Evolutionary conservation across 371 early-diverging fungal species (phyloP).

Genomic region (Umbelopsis sp.): DNA sequence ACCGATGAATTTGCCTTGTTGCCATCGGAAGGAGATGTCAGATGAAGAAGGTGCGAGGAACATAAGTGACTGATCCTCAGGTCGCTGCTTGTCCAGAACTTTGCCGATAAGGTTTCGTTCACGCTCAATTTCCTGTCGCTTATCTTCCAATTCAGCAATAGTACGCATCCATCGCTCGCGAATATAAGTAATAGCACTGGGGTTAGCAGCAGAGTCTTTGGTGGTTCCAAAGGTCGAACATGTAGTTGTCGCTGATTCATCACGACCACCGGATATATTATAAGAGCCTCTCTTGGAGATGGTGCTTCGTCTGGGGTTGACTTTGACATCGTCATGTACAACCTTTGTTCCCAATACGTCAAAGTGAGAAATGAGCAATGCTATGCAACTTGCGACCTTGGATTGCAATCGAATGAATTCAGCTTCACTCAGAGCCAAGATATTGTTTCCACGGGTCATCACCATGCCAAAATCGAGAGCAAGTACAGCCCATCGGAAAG

Average conservation of each 20-base stretch:
- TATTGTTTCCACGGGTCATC: conserved; percentile 76
- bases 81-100: conserved; percentile 76
- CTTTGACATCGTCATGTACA: conserved; percentile 55
- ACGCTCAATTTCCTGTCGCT: conserved; percentile 53
- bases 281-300: conserved; percentile 45
- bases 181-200: conserved; percentile 46
- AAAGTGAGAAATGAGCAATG: conserved; percentile 80
- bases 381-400: conserved; percentile 80
- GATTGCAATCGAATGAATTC: conserved; percentile 75
- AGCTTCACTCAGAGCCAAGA: conserved; percentile 65
- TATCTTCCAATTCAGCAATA: conserved; percentile 54
- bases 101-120: conserved; percentile 72
- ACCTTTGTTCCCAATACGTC: conserved; percentile 73
- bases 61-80: conserved; percentile 78
- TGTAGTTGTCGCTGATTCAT: conserved; percentile 45
- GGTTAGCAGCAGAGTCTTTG: conserved; percentile 32
- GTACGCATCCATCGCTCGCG: conserved; percentile 63
- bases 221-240: conserved; percentile 50
- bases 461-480: conserved; percentile 86
- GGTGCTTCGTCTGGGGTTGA: conserved; percentile 40
- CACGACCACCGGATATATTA: conserved; percentile 30
- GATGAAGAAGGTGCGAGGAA: conserved; percentile 77
- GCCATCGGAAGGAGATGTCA: conserved; percentile 84
- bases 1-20: conserved; percentile 86
- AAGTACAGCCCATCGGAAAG: conserved; percentile 87